phyloP scores from a whole-genome alignment of 2,329 filamentous ascomycete genomes.

The Neopestalotiopsis sp. region DNA sequence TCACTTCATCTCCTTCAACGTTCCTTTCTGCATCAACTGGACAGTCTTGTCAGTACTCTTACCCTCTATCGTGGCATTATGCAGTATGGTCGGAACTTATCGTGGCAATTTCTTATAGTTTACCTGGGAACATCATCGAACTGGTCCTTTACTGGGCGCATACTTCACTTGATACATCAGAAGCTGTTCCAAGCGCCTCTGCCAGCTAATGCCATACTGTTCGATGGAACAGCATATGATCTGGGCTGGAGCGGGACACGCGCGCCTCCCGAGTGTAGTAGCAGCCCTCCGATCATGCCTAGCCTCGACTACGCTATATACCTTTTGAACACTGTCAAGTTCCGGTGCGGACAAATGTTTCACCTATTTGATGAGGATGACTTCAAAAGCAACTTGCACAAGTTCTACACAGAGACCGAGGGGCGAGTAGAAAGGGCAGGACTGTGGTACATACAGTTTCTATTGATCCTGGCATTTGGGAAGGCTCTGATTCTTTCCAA shows the following conservation, averaged over 20 bases:
- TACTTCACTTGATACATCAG: slow-evolving; percentile 54
- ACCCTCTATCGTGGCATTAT: too few species aligned
- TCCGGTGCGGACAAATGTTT: slow-evolving; percentile 59
- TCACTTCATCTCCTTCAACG: slow-evolving; percentile 45
- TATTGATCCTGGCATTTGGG: slow-evolving; percentile 59
- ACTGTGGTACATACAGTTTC: slow-evolving; percentile 59
- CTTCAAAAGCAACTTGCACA: slow-evolving; percentile 50
- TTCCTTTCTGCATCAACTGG: slow-evolving; percentile 48
- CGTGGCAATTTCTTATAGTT: slow-evolving; percentile 37
- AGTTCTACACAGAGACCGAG: slow-evolving; percentile 44
- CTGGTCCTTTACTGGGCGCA: slow-evolving; percentile 59
- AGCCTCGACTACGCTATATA: slow-evolving; percentile 57
- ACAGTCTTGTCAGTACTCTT: slow-evolving; percentile 44
- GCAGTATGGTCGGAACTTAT: slow-evolving; percentile 13
- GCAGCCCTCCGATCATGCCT: slow-evolving; percentile 47
- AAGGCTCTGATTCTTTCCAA: slow-evolving; percentile 54
- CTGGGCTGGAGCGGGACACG: slow-evolving; percentile 54
- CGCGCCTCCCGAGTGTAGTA: background rate
- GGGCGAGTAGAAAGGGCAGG: slow-evolving; percentile 14
- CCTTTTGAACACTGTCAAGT: slow-evolving; percentile 61
- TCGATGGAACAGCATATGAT: slow-evolving; percentile 58
- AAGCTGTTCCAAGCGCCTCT: slow-evolving; percentile 48
- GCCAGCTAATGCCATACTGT: slow-evolving; percentile 50
- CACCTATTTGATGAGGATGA: slow-evolving; percentile 59
- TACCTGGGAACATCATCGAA: slow-evolving; percentile 62